Conservation (phyloP, 768 basidiomycete genomes). For the Podaxis pistillaris region DNA sequence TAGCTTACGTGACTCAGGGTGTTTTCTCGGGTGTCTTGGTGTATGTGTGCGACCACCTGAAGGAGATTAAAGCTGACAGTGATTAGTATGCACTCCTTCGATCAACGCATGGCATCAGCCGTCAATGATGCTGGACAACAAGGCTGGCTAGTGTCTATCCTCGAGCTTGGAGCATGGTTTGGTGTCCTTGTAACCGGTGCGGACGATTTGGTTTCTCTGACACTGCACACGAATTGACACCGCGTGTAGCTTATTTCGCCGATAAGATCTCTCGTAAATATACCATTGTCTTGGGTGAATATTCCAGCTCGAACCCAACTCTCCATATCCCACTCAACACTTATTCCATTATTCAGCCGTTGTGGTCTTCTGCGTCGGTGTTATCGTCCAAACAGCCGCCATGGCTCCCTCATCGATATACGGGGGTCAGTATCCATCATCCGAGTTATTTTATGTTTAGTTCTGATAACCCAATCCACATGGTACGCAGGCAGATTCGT, state of each 20-base stretch:
- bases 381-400: conserved; percentile 69
- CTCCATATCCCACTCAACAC: neutral
- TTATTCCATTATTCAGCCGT: conserved; percentile 37
- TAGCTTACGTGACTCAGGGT: conserved; percentile 37
- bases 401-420: conserved; percentile 59
- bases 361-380: conserved; percentile 64
- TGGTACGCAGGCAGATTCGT: conserved; percentile 56
- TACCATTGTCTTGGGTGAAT: conserved; percentile 56
- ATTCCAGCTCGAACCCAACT: neutral
- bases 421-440: conserved; percentile 38
- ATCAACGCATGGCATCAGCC: conserved; percentile 53
- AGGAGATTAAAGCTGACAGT: neutral
- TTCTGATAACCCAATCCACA: neutral
- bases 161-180: conserved; percentile 75
- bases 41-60: conserved; percentile 31
- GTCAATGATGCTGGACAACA: conserved; percentile 51
- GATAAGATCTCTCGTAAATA: conserved; percentile 76
- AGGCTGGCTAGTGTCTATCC: conserved; percentile 74
- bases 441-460: neutral
- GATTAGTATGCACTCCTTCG: conserved; percentile 49
- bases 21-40: conserved; percentile 75
- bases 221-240: neutral
- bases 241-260: conserved; percentile 49
- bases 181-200: conserved; percentile 69
- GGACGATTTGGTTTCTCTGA: neutral